These are phyloP conservation scores for Limnomonas spitsbergensis DNA, from an alignment of 139 green algal species.

Conservation along the genomic window DNA sequence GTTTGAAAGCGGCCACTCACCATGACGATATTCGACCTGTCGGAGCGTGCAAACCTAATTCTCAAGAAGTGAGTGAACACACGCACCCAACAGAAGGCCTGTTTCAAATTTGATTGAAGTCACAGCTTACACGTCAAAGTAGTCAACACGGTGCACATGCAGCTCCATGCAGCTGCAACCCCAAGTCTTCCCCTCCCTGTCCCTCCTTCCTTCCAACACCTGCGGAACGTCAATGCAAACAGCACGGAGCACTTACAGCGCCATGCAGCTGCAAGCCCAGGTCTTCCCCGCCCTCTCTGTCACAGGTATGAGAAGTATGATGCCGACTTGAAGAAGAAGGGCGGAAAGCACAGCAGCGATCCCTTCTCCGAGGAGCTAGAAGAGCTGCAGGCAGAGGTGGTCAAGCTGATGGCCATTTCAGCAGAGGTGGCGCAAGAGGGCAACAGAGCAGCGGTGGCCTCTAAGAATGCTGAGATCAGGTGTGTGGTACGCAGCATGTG, in stretches of 20 bases:
- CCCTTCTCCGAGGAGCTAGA: constrained; percentile 66
- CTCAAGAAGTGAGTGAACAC: constrained; percentile 45
- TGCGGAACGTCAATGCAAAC: no score
- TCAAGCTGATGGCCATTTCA: constrained; percentile 66
- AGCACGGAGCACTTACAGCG: no score
- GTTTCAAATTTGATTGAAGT: no score
- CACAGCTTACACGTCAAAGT: no score
- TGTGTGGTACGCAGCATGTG: no score
- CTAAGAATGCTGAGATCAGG: constrained; percentile 78
- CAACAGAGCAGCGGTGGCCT: constrained; percentile 69
- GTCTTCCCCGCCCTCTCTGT: not conserved
- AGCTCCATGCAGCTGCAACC: not conserved
- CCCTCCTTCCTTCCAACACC: no score
- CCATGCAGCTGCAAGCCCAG: no score
- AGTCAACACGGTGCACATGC: not conserved
- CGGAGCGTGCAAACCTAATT: constrained; percentile 36
- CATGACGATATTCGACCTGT: constrained; percentile 49
- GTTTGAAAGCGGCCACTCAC: no score
- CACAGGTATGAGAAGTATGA: constrained; percentile 79
- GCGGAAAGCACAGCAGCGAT: constrained; percentile 52
- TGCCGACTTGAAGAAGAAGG: constrained; percentile 23
- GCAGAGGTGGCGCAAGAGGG: constrained; percentile 62
- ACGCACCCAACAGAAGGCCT: not conserved
- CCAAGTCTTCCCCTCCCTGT: not conserved
- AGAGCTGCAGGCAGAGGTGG: constrained; percentile 53